phyloP scores from a whole-genome alignment of 345 rosid genomes.

The Crucihimalaya himalaica region DNA sequence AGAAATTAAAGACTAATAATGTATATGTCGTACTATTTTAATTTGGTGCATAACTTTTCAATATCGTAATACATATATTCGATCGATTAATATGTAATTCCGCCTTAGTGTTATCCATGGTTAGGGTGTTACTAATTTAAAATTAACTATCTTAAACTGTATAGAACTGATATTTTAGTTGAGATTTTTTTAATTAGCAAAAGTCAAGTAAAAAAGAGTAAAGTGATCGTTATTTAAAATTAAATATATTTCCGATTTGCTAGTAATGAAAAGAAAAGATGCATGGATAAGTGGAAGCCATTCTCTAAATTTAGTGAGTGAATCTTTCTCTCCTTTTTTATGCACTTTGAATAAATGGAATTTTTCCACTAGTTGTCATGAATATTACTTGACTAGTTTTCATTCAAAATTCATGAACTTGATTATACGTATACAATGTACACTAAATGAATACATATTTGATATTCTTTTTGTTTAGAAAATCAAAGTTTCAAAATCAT shows the following conservation, averaged over 20 bases:
- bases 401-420: background rate
- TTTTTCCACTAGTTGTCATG: background rate
- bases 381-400: background rate
- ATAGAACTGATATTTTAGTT: background rate
- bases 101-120: no score
- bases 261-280: background rate
- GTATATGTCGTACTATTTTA: no score
- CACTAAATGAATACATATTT: background rate
- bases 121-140: background rate
- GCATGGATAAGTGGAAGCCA: slow-evolving; percentile 23
- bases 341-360: background rate
- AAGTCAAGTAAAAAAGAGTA: background rate
- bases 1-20: background rate
- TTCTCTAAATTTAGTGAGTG: background rate
- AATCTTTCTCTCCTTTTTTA: background rate
- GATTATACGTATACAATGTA: background rate
- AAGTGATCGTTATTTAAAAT: background rate
- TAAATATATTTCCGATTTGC: background rate
- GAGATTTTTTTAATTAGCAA: background rate
- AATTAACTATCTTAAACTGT: background rate
- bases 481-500: background rate
- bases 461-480: background rate
- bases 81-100: no score
- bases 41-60: no score
- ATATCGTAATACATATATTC: no score